Evolutionary conservation across 1,139 yeast species (phyloP), one percentile per base, ranked within the genome.

Genomic region (Taphrina betulina): DNA sequence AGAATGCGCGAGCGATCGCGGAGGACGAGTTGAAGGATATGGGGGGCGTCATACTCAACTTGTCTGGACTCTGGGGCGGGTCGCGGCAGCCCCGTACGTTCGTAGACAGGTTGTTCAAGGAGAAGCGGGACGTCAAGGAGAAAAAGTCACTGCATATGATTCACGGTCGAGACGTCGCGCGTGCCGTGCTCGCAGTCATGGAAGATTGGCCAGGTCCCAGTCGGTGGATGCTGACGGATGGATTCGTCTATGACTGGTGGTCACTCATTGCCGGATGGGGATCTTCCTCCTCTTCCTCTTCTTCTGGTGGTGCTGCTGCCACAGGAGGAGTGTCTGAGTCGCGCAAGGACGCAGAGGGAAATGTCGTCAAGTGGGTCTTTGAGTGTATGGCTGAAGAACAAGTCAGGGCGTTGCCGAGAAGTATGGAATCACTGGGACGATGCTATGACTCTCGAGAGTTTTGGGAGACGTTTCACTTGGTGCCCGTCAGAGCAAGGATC

Each of bases 211-310:
- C 54, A 5, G 54, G 54, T 4, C 19, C 46, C 2, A 50, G 54
- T 22, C 33, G 54, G 20, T 50, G 54, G 54, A 50, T 50, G 54
- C 23, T 50, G 26, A 50, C 54, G 14, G 54, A 50, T 40, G 46
- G 45, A 17, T 50, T 50, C 31, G 54, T 50, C n/a, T 50, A 50
- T 41, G 54, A 50, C 16, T 50, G 54, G 54, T 50, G 54, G 54
- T 41, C 54, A 16, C 41, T 50, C 41, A 31, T 50, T 24, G 40
- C 37, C 37, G 54, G 54, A 14, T 50, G 54, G 54, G 54, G 54
- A 2, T 24, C 46, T 10, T 29, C 29, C 8, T 10, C 33, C 4
- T 8, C 29, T n/a, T 26, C 31, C 7, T 26, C 31, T 12, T 26
- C 31, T 12, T 7, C 7, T 26, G 31, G 31, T 7, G 12, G 12